A percentile compares a stretch with the other conserved stretches of the same genome.
phyloP scores from a whole-genome alignment of 305 asterid genomes.

The Andrographis paniculata region DNA sequence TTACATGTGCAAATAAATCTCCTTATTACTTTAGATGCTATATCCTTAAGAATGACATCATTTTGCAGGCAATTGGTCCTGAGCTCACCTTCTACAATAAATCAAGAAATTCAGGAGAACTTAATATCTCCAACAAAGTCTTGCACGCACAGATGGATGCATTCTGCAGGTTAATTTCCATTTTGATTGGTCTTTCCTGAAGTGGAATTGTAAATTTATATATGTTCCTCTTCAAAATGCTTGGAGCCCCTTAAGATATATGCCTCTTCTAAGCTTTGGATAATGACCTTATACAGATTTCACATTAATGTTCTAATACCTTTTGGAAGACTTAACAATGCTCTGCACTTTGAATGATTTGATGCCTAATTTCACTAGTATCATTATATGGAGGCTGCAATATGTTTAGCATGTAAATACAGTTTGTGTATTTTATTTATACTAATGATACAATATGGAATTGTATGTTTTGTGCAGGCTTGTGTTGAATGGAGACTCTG shows the following conservation, averaged over 20 bases:
- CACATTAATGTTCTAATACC: not conserved
- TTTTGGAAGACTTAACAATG: not conserved
- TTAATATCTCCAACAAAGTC: constrained; percentile 60
- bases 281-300: too few species aligned
- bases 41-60: constrained; percentile 16
- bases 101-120: constrained; percentile 55
- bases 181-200: constrained; percentile 7
- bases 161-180: constrained; percentile 64
- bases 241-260: not conserved
- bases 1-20: constrained; percentile 4
- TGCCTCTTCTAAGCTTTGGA: too few species aligned
- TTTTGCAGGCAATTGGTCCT: constrained; percentile 81
- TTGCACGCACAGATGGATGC: constrained; percentile 91
- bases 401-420: constrained; percentile 3
- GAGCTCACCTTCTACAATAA: constrained; percentile 90
- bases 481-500: constrained; percentile 55
- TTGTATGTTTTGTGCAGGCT: constrained; percentile 40
- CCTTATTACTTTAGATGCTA: constrained; percentile 13
- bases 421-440: not conserved
- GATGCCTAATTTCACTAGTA: not conserved
- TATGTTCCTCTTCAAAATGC: constrained; percentile 1
- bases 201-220: constrained; percentile 4
- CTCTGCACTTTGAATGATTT: not conserved
- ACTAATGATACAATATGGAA: constrained; percentile 8
- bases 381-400: not conserved